Conservation (phyloP, 192 early-diverging fungal genomes). For the Linnemannia hyalina region DNA sequence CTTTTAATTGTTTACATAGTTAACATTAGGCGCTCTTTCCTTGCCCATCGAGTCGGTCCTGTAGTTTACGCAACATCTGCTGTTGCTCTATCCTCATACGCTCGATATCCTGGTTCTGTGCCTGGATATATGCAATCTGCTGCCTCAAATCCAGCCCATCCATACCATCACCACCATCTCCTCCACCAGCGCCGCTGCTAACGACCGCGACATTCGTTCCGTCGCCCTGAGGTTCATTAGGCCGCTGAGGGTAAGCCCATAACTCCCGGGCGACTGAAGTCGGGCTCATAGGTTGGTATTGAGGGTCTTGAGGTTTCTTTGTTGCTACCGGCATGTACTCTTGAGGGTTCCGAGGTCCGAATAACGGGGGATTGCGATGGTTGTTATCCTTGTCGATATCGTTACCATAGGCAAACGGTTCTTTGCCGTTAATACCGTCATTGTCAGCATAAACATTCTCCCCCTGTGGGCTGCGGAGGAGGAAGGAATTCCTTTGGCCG, state of each 20-base stretch:
- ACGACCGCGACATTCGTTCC: background rate
- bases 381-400: background rate
- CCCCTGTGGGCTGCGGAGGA: background rate
- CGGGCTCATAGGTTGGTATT: background rate
- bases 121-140: background rate
- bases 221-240: background rate
- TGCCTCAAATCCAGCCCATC: background rate
- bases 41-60: background rate
- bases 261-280: background rate
- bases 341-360: background rate
- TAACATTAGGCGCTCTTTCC: background rate
- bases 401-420: background rate
- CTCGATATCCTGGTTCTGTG: background rate
- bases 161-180: no score
- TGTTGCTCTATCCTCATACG: background rate
- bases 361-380: background rate
- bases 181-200: background rate
- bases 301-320: background rate
- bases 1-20: no score
- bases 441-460: background rate
- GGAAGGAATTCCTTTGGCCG: background rate
- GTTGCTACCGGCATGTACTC: background rate
- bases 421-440: background rate
- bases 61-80: background rate
- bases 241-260: background rate